Evolutionary conservation across 2,329 filamentous ascomycete species (phyloP).

Genomic region (Hymenoscyphus infarciens): DNA sequence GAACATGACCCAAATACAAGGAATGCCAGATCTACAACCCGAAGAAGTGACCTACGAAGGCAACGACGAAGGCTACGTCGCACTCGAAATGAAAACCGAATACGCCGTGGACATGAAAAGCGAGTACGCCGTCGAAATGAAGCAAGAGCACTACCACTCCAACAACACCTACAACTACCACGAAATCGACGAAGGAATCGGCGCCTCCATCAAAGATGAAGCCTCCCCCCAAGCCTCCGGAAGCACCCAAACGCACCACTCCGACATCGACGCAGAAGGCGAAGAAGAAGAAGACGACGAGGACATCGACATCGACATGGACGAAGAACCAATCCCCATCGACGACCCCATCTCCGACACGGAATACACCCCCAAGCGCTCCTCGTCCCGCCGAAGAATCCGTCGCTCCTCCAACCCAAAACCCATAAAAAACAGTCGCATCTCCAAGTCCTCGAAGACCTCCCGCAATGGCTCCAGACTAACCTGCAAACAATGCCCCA

Average conservation of each 20-base stretch:
- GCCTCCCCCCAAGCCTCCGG: slow-evolving; percentile 17
- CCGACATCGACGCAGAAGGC: slow-evolving; percentile 14
- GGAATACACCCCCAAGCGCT: slow-evolving; percentile 26
- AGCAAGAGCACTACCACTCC: neutral
- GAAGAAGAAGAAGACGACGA: slow-evolving; percentile 13
- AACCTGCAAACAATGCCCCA: slow-evolving; percentile 24
- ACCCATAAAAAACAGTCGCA: slow-evolving; percentile 18
- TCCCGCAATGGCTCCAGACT: neutral
- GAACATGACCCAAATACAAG: slow-evolving; percentile 31
- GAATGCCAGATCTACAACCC: slow-evolving; percentile 21
- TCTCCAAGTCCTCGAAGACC: slow-evolving; percentile 2
- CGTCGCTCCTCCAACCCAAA: slow-evolving; percentile 7
- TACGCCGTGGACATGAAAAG: slow-evolving; percentile 12
- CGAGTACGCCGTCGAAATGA: slow-evolving; percentile 5
- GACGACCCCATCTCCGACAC: slow-evolving; percentile 25
- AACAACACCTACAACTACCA: slow-evolving; percentile 18
- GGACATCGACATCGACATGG: slow-evolving; percentile 22
- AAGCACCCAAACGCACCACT: neutral
- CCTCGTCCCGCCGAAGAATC: slow-evolving; percentile 11
- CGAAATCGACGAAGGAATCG: slow-evolving; percentile 30
- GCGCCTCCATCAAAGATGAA: slow-evolving; percentile 26
- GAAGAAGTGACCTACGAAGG: slow-evolving; percentile 18
- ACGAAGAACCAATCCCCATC: slow-evolving; percentile 16
- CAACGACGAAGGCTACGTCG: slow-evolving; percentile 17
- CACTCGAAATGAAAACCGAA: slow-evolving; percentile 19